These are phyloP conservation scores for Brasilioporus rufonigricans DNA, from an alignment of 768 basidiomycete genomes.

Conservation along the genomic window DNA sequence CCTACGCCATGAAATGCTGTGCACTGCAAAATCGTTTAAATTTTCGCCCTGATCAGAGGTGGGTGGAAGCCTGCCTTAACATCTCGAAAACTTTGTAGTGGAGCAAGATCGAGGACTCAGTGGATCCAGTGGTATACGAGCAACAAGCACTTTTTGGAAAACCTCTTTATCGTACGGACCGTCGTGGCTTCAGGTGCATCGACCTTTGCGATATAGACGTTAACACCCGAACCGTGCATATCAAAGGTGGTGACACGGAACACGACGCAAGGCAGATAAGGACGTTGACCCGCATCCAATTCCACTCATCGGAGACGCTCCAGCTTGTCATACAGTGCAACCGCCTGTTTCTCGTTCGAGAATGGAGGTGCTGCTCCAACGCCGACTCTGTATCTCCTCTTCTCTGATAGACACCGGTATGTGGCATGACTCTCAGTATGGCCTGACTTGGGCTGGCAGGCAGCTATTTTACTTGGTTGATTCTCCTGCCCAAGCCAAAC, in stretches of 20 bases:
- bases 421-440: neutral
- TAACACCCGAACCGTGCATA: neutral
- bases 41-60: too few relatives aligned
- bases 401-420: neutral
- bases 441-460: neutral
- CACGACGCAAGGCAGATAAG: conserved; percentile 1
- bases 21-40: too few relatives aligned
- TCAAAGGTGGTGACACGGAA: neutral
- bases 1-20: too few relatives aligned
- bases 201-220: neutral
- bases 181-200: neutral
- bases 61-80: neutral
- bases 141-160: neutral
- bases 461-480: conserved; percentile 1
- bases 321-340: neutral
- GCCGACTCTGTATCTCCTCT: neutral
- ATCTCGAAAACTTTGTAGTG: neutral
- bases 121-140: conserved; percentile 12
- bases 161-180: neutral
- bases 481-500: conserved; percentile 2
- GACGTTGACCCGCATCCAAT: neutral
- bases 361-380: neutral
- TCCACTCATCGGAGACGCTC: neutral
- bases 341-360: neutral
- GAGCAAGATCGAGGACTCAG: neutral